Evolutionary conservation across 2,329 filamentous ascomycete species (phyloP), one percentile per base, ranked within the genome.

Genomic region (Phyllosticta citrichinensis): DNA sequence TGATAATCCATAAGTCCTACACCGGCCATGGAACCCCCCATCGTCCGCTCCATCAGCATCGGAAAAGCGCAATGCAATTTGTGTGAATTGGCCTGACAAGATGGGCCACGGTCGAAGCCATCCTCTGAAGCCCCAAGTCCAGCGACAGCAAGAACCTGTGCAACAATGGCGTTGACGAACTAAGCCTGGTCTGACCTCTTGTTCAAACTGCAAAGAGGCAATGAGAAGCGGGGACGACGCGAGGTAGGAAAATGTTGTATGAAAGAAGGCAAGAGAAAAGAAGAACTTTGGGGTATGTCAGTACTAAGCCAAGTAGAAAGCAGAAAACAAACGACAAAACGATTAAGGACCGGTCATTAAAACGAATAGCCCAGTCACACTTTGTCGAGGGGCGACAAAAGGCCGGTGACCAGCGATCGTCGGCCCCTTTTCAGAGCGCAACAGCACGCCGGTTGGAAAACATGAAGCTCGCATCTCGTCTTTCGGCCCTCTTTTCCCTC

Each of bases 221-320:
- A 40, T 17, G 33, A 17, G 33, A 17, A 40, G 12, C 11, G 11
- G 33, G 33, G 33, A 30, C 27, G 27, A 8, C 27, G 27, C 27
- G 11, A 14, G 33, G 33, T 12, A 40, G 33, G 33, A 40, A 40
- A 40, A 40, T 17, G 33, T 35, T 55, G 52, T 27, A 14, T 22
- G 17, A 53, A 47, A 35, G 57, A 59, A 51, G 27, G 33, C 12
- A 55, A 19, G 30, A 17, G 33, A 59, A 55, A 54, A 25, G 52
- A 58, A n/a, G 19, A 53, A 58, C 57, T 59, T 59, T 33, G 57
- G 57, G 57, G 57, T 59, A 59, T 59, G 57, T 59, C 53, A 33
- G 33, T 40, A 17, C 33, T 40, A 40, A 40, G 12, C 33, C 33
- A 40, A 40, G 33, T 10, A 57, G 51, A 58, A 54, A 58, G 54